These are phyloP conservation scores for Pascua sp. DNA, from an alignment of 1,284 basidiomycete genomes.

Conservation along the genomic window DNA sequence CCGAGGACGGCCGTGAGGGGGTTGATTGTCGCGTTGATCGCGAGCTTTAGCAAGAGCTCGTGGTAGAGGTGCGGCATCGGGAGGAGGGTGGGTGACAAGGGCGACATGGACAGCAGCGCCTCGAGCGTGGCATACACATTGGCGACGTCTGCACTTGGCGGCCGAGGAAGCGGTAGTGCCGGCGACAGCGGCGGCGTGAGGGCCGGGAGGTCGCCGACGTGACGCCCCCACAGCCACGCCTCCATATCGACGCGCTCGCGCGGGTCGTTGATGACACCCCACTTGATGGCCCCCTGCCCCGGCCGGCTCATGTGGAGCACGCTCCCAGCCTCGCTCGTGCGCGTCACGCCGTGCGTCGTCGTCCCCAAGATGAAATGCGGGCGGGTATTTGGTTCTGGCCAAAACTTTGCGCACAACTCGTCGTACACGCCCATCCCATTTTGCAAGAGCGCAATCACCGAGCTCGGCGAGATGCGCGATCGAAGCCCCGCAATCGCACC, in stretches of 20 bases:
- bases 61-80: constrained; percentile 68
- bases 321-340: constrained; percentile 2
- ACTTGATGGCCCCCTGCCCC: constrained; percentile 62
- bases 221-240: constrained; percentile 29
- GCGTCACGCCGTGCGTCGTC: constrained; percentile 69
- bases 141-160: constrained; percentile 41
- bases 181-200: constrained; percentile 27
- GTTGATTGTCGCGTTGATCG: constrained; percentile 81
- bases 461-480: constrained; percentile 62
- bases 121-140: constrained; percentile 65
- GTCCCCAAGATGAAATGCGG: constrained; percentile 83
- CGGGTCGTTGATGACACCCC: constrained; percentile 74
- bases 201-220: constrained; percentile 9
- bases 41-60: constrained; percentile 74
- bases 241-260: constrained; percentile 44
- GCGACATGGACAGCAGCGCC: constrained; percentile 58
- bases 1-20: constrained; percentile 75
- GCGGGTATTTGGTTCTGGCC: constrained; percentile 66
- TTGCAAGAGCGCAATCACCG: constrained; percentile 84
- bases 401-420: constrained; percentile 64
- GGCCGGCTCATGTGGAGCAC: constrained; percentile 57
- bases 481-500: constrained; percentile 61
- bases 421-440: constrained; percentile 92
- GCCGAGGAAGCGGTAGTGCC: constrained; percentile 56
- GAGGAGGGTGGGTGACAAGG: constrained; percentile 64